Evolutionary conservation across 2,329 filamentous ascomycete genomes (phyloP), one percentile per base, ranked within the genome.

Genomic region (Cercospora sesami): DNA sequence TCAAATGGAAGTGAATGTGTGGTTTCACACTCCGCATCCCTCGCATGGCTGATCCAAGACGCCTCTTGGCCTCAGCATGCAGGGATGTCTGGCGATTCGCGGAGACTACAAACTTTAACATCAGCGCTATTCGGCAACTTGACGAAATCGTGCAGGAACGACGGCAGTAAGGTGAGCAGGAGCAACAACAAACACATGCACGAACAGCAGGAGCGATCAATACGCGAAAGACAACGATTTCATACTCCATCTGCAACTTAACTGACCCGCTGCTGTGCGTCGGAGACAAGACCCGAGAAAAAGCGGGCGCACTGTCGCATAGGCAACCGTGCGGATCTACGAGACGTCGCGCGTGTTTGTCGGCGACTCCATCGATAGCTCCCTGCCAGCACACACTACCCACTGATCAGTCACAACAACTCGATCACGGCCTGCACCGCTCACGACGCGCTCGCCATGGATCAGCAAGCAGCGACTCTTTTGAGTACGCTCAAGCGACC

Each of bases 401-500:
- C 63, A 21, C 28, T 36, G 31, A 59, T 60, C 36, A 60, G 57
- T 36, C 39, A 61, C 16, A 65, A 39, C 16, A 31, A 45, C 33
- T 26, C 18, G 18, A 51, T 8, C 45, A 51, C 45, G 26, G 30
- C 12, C 26, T 21, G 53, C 53, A 58, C 42, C 45, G 45, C 42
- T 12, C 12, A 58, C 62, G 48, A 64, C 55, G 55, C 63, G 55
- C 63, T 53, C 67, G 61, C 69, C 68, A 88, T 89, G 87, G 86
- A 89, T 75, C 80, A 83, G 72, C 85, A 86, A 77, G 85, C 85
- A 61, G 79, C 80, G 55, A 83, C 83, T 69, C 82, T 88, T 68
- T 78, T 88, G 72, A 81, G 80, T 66, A 81, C 83, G 63, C 81
- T 87, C 70, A 86, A 86, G 77, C 85, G 85, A 78, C 86, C 87